These are phyloP conservation scores for Inga oerstediana DNA, from an alignment of 306 rosid genomes.

Conservation along the genomic window DNA sequence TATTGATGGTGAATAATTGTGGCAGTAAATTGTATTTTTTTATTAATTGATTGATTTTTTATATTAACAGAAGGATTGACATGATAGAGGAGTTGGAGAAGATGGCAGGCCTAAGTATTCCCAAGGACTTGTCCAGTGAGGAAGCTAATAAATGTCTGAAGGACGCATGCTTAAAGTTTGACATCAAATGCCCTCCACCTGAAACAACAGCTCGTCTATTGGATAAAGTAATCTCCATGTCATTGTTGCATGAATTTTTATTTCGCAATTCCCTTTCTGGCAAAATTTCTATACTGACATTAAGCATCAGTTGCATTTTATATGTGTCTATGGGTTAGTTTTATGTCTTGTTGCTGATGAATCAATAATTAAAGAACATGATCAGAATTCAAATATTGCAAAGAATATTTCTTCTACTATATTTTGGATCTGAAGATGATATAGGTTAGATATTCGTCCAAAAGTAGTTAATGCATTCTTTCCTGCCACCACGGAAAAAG, in stretches of 20 bases:
- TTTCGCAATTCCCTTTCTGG: background rate
- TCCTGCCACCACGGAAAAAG: background rate
- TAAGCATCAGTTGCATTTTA: background rate
- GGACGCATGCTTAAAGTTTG: constrained; percentile 71
- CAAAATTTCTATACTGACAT: background rate
- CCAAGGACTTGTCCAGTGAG: constrained; percentile 73
- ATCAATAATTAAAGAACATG: background rate
- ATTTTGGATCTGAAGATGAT: background rate
- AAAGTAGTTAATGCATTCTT: background rate
- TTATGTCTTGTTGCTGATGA: background rate
- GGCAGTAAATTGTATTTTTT: constrained; percentile 4
- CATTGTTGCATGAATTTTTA: background rate
- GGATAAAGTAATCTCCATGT: constrained; percentile 64
- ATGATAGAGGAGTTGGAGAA: constrained; percentile 85
- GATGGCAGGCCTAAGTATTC: constrained; percentile 76
- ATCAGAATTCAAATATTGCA: background rate
- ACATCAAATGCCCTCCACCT: constrained; percentile 83
- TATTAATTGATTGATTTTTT: constrained; percentile 20
- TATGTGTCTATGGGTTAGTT: background rate
- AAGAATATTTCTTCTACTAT: background rate
- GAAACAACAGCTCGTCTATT: constrained; percentile 86
- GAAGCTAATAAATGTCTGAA: constrained; percentile 79
- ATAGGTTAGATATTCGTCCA: background rate
- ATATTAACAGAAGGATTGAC: constrained; percentile 78
- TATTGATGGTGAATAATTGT: background rate